Base-by-base conservation (phyloP, 2,329 filamentous ascomycete species). In the Herpotrichia juniperi region DNA sequence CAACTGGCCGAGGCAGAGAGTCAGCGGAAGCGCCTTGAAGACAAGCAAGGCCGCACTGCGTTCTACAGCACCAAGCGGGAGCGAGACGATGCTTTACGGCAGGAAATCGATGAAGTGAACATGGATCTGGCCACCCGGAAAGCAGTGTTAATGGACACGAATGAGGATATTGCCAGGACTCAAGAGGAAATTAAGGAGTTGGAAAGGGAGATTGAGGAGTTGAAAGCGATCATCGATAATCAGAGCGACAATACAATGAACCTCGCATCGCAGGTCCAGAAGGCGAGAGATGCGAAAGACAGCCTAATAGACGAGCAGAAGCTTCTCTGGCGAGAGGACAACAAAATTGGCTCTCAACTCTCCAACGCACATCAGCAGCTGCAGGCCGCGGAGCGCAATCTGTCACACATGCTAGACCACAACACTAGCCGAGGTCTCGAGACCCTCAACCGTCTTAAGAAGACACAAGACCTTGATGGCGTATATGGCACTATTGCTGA, bases 401-500 rank as follows among this genome's bases (percentile, higher is more conserved):
- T 97, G 14, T 87, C 89, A 2, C 86, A 92, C 32, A 88, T 91
- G 67, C 96, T 97, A 86, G 94, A 99, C 69, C 86, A 89, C 54
- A 89, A 90, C 49, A 97, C 93, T 4, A 89, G 90, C 51, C 86
- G 90, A 44, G 94, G 93, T 65, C 81, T 99, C 40, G 89, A 90
- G n/a, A 88, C 90, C 2, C 89, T 99, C 16, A 87, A 91, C 48
- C 86, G 89, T 37, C 83, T 97, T 63, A 93, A 92, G 74, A 83
- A 86, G 42, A 87, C 96, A 61, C 81, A 88, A 57, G 85, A 91
- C 53, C 85, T 97, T 5, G 84, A 89, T 1, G 94, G 94, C 22
- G 91, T 94, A 1, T 96, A 96, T 69, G 94, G 96, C 44, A 96
- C 93, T 0, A 76, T 99, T 31, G 93, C 93, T 4, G 96, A 99